These are phyloP conservation scores for Xylaria acuta DNA, from an alignment of 495 filamentous ascomycete genomes.

Conservation along the genomic window DNA sequence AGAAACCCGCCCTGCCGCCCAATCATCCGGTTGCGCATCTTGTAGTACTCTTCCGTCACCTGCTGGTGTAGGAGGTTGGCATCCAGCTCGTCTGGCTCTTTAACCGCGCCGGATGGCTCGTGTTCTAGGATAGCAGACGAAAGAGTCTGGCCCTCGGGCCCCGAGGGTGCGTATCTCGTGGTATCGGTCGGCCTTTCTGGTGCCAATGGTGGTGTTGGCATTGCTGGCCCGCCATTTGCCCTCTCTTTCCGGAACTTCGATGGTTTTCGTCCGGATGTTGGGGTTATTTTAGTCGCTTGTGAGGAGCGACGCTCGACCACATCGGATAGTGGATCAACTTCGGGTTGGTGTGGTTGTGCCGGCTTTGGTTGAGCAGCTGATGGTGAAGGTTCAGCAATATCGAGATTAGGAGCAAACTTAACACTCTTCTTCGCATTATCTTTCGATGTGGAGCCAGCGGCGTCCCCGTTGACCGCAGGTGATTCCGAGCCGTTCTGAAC, in stretches of 20 bases:
- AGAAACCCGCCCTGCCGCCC: slow-evolving; percentile 78
- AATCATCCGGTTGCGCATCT: slow-evolving; percentile 78
- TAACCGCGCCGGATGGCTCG: slow-evolving; percentile 41
- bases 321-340: slow-evolving; percentile 52
- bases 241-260: slow-evolving; percentile 57
- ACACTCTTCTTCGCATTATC: slow-evolving; percentile 70
- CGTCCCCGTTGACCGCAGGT: neutral
- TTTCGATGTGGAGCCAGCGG: neutral
- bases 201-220: slow-evolving; percentile 26
- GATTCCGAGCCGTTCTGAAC: neutral
- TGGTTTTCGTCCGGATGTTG: slow-evolving; percentile 44
- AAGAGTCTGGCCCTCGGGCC: slow-evolving; percentile 63
- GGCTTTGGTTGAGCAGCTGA: slow-evolving; percentile 38
- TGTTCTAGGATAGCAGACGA: slow-evolving; percentile 70
- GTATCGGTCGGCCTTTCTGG: slow-evolving; percentile 32
- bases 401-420: slow-evolving; percentile 74
- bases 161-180: slow-evolving; percentile 47
- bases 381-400: slow-evolving; percentile 64
- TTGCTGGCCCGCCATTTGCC: slow-evolving; percentile 22
- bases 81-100: slow-evolving; percentile 76
- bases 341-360: slow-evolving; percentile 39
- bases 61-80: slow-evolving; percentile 74
- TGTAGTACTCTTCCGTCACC: slow-evolving; percentile 80
- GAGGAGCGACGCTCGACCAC: slow-evolving; percentile 55
- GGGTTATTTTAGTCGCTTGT: slow-evolving; percentile 49